Evolutionary conservation across 148 eudicot genomes (phyloP).

Genomic region (Cornus kousa): DNA sequence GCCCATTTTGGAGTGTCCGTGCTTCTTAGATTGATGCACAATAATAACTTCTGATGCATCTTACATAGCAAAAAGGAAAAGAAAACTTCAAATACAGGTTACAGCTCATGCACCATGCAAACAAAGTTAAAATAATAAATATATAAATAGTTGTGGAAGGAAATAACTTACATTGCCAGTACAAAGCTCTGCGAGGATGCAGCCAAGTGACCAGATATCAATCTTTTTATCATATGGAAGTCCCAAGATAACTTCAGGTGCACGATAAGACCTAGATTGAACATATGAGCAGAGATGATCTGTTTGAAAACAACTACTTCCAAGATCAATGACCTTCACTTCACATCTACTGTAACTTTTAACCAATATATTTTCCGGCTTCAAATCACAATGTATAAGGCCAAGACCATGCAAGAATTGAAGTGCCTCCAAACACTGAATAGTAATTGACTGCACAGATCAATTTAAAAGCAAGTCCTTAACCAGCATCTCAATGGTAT

Average conservation of each 20-base stretch:
- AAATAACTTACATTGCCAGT: slow-evolving; percentile 83
- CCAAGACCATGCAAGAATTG: slow-evolving; percentile 89
- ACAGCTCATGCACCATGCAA: too few species aligned
- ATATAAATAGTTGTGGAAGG: background rate
- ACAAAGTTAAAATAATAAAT: too few species aligned
- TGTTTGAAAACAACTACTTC: slow-evolving; percentile 98
- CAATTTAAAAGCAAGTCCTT: slow-evolving; percentile 13
- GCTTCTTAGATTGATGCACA: too few species aligned
- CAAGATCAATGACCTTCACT: slow-evolving; percentile 96
- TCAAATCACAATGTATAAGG: slow-evolving; percentile 95
- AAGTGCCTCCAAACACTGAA: slow-evolving; percentile 93
- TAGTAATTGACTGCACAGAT: slow-evolving; percentile 79
- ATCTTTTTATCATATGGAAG: slow-evolving; percentile 91
- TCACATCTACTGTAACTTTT: slow-evolving; percentile 99
- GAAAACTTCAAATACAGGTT: too few species aligned
- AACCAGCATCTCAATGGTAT: background rate
- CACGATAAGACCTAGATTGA: slow-evolving; percentile 94
- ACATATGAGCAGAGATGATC: slow-evolving; percentile 97
- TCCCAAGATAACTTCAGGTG: slow-evolving; percentile 94
- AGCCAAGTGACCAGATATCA: slow-evolving; percentile 98
- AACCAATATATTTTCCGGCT: slow-evolving; percentile 97
- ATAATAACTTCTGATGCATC: too few species aligned
- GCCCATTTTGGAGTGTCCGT: too few species aligned
- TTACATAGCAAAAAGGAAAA: too few species aligned
- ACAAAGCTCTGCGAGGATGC: slow-evolving; percentile 97